A percentile compares a stretch with the other conserved stretches of the same genome.
Evolutionary conservation across 768 basidiomycete species (phyloP).

Genomic region (Guyanaporus albipodus): DNA sequence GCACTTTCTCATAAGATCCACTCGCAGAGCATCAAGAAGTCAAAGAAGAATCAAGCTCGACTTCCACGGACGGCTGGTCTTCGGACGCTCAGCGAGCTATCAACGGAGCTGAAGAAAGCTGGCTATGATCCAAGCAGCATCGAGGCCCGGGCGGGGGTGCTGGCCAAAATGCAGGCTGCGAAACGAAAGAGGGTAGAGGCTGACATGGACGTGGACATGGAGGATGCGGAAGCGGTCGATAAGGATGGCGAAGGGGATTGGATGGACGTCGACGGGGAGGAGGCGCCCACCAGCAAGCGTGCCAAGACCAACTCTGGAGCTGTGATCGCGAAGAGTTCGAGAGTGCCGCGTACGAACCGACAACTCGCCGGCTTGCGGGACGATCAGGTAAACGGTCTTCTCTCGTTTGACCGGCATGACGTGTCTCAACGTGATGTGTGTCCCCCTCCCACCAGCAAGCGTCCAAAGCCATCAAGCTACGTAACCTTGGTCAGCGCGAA

Average conservation of each 20-base stretch:
- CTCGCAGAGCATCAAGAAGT: constrained; percentile 79
- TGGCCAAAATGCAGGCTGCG: constrained; percentile 69
- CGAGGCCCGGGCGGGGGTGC: constrained; percentile 79
- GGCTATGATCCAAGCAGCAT: constrained; percentile 87
- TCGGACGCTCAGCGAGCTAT: constrained; percentile 68
- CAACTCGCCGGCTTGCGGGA: constrained; percentile 78
- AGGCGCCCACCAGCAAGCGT: constrained; percentile 52
- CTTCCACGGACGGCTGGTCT: constrained; percentile 72
- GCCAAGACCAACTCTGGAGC: constrained; percentile 59
- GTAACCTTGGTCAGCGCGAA: constrained; percentile 81
- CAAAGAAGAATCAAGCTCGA: constrained; percentile 78
- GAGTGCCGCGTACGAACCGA: constrained; percentile 67
- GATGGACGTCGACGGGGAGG: constrained; percentile 54
- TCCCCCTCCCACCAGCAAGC: constrained; percentile 76
- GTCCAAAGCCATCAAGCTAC: constrained; percentile 72
- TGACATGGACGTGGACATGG: constrained; percentile 59
- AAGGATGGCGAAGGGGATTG: constrained; percentile 44
- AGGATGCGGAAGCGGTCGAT: constrained; percentile 34
- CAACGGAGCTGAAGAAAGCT: constrained; percentile 75
- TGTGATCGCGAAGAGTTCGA: constrained; percentile 44
- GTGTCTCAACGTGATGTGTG: background rate
- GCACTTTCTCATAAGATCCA: constrained; percentile 64
- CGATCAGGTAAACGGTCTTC: constrained; percentile 43
- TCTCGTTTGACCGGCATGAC: background rate
- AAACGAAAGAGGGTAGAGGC: constrained; percentile 59